phyloP scores from a whole-genome alignment of 495 filamentous ascomycete genomes.

The Talaromyces stipitatus region DNA sequence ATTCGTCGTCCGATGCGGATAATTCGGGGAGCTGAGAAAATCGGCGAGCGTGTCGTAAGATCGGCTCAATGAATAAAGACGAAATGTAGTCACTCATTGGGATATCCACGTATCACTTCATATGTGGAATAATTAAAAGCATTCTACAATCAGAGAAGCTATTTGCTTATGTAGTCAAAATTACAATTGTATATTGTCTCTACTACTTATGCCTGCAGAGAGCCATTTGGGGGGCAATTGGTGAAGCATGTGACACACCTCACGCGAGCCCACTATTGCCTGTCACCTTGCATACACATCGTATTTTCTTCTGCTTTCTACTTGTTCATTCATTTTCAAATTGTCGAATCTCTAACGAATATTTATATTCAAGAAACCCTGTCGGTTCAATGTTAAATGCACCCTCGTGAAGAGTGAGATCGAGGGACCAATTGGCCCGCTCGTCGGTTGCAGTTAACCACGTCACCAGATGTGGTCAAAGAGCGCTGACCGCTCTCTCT shows the following conservation, averaged over 20 bases:
- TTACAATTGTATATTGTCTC: not conserved
- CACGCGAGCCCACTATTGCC: not conserved
- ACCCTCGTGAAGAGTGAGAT: not conserved
- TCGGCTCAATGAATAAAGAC: constrained; percentile 69
- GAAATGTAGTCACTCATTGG: constrained; percentile 67
- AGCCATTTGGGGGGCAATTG: not conserved
- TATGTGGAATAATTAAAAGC: not conserved
- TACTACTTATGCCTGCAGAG: not conserved
- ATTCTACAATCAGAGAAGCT: not conserved
- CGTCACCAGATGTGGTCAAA: not conserved
- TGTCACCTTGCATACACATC: not conserved
- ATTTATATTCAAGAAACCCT: not conserved
- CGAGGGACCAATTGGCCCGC: not conserved
- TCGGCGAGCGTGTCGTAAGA: constrained; percentile 66
- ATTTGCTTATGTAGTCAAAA: not conserved
- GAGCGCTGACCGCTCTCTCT: not conserved
- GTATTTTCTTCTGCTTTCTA: not conserved
- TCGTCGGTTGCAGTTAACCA: not conserved
- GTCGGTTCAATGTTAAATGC: not conserved
- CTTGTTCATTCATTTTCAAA: not conserved
- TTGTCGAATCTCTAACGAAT: no score
- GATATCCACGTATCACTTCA: not conserved
- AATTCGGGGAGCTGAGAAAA: constrained; percentile 38
- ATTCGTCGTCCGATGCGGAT: not conserved
- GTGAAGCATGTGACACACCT: not conserved